Percentiles rank a stretch among this genome's conserved stretches.
These are phyloP conservation scores for Filobasidium floriforme DNA, from an alignment of 768 basidiomycete genomes.

Conservation along the genomic window DNA sequence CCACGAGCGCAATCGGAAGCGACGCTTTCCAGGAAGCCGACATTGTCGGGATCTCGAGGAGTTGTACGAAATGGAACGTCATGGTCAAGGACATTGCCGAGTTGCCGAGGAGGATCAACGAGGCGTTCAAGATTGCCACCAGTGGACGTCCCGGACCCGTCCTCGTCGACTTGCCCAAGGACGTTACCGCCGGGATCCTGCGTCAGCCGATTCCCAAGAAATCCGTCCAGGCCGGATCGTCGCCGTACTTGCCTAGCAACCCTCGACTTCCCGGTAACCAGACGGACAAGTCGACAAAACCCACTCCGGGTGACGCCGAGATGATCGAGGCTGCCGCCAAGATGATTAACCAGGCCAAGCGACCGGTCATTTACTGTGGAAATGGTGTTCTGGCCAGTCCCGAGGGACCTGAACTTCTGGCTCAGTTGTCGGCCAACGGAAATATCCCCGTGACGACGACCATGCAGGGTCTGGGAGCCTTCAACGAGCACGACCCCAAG, in stretches of 20 bases:
- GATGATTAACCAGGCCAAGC: slow-evolving; percentile 84
- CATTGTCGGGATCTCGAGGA: slow-evolving; percentile 86
- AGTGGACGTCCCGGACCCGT: slow-evolving; percentile 96
- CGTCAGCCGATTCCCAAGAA: slow-evolving; percentile 75
- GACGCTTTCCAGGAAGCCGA: slow-evolving; percentile 99
- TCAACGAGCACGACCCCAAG: slow-evolving; percentile 78
- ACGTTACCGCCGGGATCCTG: slow-evolving; percentile 87
- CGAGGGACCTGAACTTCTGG: slow-evolving; percentile 72
- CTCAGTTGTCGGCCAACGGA: slow-evolving; percentile 67
- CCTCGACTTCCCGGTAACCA: slow-evolving; percentile 44
- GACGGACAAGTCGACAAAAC: slow-evolving; percentile 45
- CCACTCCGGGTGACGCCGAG: slow-evolving; percentile 55
- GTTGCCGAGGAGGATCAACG: slow-evolving; percentile 89
- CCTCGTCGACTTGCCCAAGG: slow-evolving; percentile 97
- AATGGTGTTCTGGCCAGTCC: slow-evolving; percentile 78
- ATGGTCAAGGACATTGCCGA: slow-evolving; percentile 98
- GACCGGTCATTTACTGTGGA: slow-evolving; percentile 87
- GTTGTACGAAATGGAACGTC: slow-evolving; percentile 99
- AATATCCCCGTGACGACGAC: slow-evolving; percentile 98
- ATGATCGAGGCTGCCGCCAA: slow-evolving; percentile 75
- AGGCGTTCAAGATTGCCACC: slow-evolving; percentile 98
- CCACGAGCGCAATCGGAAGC: slow-evolving; percentile 95
- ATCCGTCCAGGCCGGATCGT: slow-evolving; percentile 74
- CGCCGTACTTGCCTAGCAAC: slow-evolving; percentile 45
- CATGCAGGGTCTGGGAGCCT: slow-evolving; percentile 88